Conservation (phyloP, 1,284 basidiomycete species). For the Cryptococcus neoformans region DNA sequence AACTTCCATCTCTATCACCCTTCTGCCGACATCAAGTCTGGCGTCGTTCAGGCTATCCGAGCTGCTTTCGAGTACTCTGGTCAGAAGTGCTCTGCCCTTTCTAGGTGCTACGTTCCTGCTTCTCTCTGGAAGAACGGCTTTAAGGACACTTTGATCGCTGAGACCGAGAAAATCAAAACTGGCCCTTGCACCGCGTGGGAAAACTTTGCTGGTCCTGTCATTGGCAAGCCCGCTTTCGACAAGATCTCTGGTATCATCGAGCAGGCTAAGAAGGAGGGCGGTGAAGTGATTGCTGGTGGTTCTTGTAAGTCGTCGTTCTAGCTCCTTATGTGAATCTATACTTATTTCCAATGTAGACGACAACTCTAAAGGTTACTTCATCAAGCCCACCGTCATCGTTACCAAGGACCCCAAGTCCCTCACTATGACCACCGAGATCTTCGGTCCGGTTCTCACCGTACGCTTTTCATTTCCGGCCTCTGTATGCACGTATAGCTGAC, state of each 20-base stretch:
- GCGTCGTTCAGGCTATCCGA: conserved; percentile 83
- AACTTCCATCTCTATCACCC: conserved; percentile 95
- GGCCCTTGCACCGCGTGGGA: conserved; percentile 73
- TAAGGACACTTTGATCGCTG: conserved; percentile 70
- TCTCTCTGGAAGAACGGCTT: conserved; percentile 86
- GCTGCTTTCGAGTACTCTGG: conserved; percentile 97
- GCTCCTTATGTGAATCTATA: not conserved
- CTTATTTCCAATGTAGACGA: conserved; percentile 50
- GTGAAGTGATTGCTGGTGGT: conserved; percentile 84
- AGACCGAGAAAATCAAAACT: conserved; percentile 79
- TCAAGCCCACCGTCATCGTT: conserved; percentile 92
- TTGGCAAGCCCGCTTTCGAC: conserved; percentile 79
- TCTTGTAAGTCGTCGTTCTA: conserved; percentile 49
- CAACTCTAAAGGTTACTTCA: conserved; percentile 88
- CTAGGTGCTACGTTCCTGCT: conserved; percentile 82
- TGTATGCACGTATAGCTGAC: not conserved
- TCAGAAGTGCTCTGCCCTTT: conserved; percentile 96
- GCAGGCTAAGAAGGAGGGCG: conserved; percentile 84
- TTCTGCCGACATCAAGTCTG: conserved; percentile 80
- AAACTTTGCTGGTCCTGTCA: conserved; percentile 95
- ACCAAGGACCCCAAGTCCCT: conserved; percentile 88
- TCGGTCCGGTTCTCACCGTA: conserved; percentile 93
- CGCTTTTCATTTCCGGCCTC: conserved; percentile 24
- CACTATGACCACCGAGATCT: conserved; percentile 94
- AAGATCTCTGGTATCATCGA: conserved; percentile 82